Base-by-base conservation (phyloP, 1,284 basidiomycete genomes). In the Puccinia triticina region DNA sequence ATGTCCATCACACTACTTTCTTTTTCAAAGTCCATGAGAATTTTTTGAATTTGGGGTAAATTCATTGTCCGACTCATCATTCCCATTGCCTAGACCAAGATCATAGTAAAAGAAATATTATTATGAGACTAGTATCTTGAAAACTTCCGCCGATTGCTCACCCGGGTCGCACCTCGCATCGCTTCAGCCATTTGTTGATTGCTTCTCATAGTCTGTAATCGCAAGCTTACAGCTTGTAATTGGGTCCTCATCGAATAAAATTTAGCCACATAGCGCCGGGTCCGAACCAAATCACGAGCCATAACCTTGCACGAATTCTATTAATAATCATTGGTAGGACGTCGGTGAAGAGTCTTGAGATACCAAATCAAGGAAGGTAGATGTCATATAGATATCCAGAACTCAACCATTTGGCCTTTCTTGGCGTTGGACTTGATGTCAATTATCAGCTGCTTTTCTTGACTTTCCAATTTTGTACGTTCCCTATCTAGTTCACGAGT, bases 151-250 rank as follows among this genome's bases (percentile, higher is more conserved):
- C 71, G 69, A 72, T 88, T 26, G 85, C 93, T 85, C 87, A 96
- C 95, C 85, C 93, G 91, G 46, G 96, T 97, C 16, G 97, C 97
- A 53, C 97, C 97, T 85, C 94, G 92, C 97, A 99, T 99, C 0
- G 97, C 96, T 82, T 96, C 94, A 0, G 96, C 96, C 97, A 99
- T 99, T 88, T 97, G 95, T 88, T 99, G 95, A 86, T 98, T 98
- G 86, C 94, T 96, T 84, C 97, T 90, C 82, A 99, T 89, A 7
- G 96, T 96, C 88, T 99, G 97, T 89, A 99, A 97, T 84, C 97
- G 91, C 83, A 99, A 89, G 23, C 93, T 92, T 67, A 99, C 95
- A 8, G 96, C 97, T 88, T 99, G 97, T 0, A 99, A 90, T 87
- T 99, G 97, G 0, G 97, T 99, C 83, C 94, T 91, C 96, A 99